phyloP scores from a whole-genome alignment of 768 basidiomycete species.

The Boletus sp. region DNA sequence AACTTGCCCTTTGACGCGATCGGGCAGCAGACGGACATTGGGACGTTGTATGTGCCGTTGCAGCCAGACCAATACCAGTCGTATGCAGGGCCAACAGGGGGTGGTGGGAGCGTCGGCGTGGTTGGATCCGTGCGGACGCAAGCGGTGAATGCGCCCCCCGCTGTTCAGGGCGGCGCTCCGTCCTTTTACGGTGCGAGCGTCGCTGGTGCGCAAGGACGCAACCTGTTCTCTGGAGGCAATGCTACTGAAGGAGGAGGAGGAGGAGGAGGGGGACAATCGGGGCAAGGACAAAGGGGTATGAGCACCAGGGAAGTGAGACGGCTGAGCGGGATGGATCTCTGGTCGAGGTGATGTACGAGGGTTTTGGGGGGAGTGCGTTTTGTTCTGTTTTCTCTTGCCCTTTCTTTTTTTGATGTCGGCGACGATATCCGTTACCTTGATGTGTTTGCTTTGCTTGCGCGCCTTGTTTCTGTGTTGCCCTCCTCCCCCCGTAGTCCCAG shows the following conservation, averaged over 20 bases:
- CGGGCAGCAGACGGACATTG: conserved; percentile 65
- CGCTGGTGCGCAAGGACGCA: conserved; percentile 45
- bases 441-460: too few species aligned
- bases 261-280: background rate
- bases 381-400: too few species aligned
- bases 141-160: conserved; percentile 31
- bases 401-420: too few species aligned
- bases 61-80: conserved; percentile 77
- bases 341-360: conserved; percentile 57
- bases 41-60: conserved; percentile 74
- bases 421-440: too few species aligned
- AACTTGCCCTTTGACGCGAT: conserved; percentile 64
- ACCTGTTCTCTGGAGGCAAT: conserved; percentile 34
- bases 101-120: conserved; percentile 30
- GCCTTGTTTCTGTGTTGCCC: too few species aligned
- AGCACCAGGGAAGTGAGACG: conserved; percentile 57
- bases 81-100: conserved; percentile 42
- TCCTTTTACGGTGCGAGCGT: conserved; percentile 70
- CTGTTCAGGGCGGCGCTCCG: conserved; percentile 31
- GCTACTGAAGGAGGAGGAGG: conserved; percentile 34
- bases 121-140: conserved; percentile 40
- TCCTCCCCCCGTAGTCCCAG: too few species aligned
- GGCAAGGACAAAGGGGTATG: conserved; percentile 30
- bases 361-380: too few species aligned
- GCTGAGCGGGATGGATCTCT: conserved; percentile 66